Conservation (phyloP, 2,329 filamentous ascomycete species). For the Pleomassaria siparia region DNA sequence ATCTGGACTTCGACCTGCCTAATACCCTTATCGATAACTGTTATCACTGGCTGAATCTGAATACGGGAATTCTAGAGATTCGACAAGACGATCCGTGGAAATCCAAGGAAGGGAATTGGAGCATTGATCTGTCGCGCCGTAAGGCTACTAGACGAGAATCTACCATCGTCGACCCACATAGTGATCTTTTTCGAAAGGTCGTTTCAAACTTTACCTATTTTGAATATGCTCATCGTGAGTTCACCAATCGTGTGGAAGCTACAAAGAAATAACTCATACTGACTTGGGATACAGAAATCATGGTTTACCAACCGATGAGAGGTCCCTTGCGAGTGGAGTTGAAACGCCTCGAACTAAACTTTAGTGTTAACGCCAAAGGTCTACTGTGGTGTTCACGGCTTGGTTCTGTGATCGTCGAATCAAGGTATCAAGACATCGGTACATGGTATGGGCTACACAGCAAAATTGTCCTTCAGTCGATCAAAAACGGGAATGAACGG, state of each 20-base stretch:
- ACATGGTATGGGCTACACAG: slow-evolving; percentile 62
- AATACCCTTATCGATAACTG: slow-evolving; percentile 53
- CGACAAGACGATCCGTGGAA: slow-evolving; percentile 50
- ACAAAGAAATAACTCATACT: no score
- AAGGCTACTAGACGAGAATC: slow-evolving; percentile 27
- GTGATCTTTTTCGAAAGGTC: slow-evolving; percentile 44
- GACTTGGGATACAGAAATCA: no score
- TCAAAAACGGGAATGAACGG: slow-evolving; percentile 42
- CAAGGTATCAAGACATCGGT: slow-evolving; percentile 58
- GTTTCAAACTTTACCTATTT: slow-evolving; percentile 54
- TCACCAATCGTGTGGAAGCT: no score
- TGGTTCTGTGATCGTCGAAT: slow-evolving; percentile 52
- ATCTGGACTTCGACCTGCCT: slow-evolving; percentile 53
- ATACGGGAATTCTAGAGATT: slow-evolving; percentile 53
- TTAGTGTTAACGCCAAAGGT: slow-evolving; percentile 50
- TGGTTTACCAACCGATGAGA: slow-evolving; percentile 48
- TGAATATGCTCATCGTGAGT: slow-evolving; percentile 44
- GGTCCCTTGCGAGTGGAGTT: slow-evolving; percentile 51
- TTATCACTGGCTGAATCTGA: slow-evolving; percentile 62
- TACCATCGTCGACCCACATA: slow-evolving; percentile 54
- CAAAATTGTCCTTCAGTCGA: slow-evolving; percentile 59
- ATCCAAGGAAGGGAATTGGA: slow-evolving; percentile 43
- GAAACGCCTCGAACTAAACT: slow-evolving; percentile 55
- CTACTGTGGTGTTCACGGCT: slow-evolving; percentile 55
- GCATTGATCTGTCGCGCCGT: slow-evolving; percentile 33